Conservation (phyloP, 768 basidiomycete genomes). For the Panaeolus cyanescens region DNA sequence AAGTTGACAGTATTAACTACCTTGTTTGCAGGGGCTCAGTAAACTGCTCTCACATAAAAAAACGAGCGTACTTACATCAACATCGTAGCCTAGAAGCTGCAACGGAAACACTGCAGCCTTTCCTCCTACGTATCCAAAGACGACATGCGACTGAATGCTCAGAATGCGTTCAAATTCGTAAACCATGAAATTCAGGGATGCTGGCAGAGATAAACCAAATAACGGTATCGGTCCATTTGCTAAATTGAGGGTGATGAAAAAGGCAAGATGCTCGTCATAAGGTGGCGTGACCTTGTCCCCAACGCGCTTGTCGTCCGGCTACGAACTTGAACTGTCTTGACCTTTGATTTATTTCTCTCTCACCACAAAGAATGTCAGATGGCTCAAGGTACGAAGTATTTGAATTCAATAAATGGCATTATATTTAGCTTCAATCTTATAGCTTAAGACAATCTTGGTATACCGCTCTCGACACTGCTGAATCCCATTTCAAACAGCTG, state of each 20-base stretch:
- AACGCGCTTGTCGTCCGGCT: slow-evolving; percentile 7
- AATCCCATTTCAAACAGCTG: slow-evolving; percentile 75
- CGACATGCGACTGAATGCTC: slow-evolving; percentile 92
- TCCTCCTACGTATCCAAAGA: slow-evolving; percentile 91
- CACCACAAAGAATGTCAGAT: slow-evolving; percentile 29
- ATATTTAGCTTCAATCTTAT: background rate
- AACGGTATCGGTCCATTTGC: background rate
- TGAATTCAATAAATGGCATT: background rate
- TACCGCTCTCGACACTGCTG: slow-evolving; percentile 70
- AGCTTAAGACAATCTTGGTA: slow-evolving; percentile 88
- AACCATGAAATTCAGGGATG: background rate
- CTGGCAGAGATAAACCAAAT: background rate
- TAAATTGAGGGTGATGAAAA: background rate
- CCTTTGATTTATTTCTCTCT: background rate
- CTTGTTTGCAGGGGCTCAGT: slow-evolving; percentile 36
- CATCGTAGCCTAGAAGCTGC: slow-evolving; percentile 91
- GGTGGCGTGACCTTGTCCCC: slow-evolving; percentile 9
- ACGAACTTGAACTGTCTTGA: background rate
- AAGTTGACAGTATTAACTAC: slow-evolving; percentile 92
- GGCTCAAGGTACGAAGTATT: slow-evolving; percentile 27
- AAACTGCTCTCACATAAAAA: background rate
- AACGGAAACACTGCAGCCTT: slow-evolving; percentile 78
- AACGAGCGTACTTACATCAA: slow-evolving; percentile 72
- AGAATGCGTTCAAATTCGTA: slow-evolving; percentile 57
- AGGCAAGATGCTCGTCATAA: slow-evolving; percentile 3